These are phyloP conservation scores for Xylaria sp. DNA, from an alignment of 2,329 filamentous ascomycete species.

Conservation along the genomic window DNA sequence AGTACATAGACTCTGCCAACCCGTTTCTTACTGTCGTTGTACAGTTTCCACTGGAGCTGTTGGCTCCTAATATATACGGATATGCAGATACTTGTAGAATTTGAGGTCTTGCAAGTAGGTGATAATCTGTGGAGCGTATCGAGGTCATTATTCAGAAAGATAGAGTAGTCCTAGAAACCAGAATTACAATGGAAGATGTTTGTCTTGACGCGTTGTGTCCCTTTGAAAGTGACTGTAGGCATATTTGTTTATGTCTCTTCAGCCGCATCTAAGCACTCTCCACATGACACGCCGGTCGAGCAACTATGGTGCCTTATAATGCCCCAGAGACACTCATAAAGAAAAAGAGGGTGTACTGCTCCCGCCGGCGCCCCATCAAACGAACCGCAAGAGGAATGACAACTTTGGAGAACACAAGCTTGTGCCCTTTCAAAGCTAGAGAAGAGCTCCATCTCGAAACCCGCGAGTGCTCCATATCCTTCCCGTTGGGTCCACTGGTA, in stretches of 20 bases:
- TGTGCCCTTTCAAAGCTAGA: constrained; percentile 13
- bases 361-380: constrained; percentile 20
- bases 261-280: constrained; percentile 20
- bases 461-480: constrained; percentile 17
- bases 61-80: neutral
- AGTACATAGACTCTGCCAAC: neutral
- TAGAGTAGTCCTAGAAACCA: neutral
- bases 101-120: constrained; percentile 1
- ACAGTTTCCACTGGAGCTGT: constrained; percentile 1
- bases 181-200: neutral
- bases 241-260: constrained; percentile 4
- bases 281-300: constrained; percentile 7
- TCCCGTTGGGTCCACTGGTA: constrained; percentile 23
- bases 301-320: constrained; percentile 20
- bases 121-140: neutral
- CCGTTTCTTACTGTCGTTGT: constrained; percentile 28
- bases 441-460: constrained; percentile 26
- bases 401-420: constrained; percentile 18
- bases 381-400: neutral
- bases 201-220: neutral
- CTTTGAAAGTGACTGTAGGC: neutral
- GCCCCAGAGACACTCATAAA: constrained; percentile 8
- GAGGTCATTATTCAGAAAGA: neutral
- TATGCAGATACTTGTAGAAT: neutral
- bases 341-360: constrained; percentile 8